phyloP scores from a whole-genome alignment of 2,329 filamentous ascomycete genomes.

The Dichotomopilus funicola region DNA sequence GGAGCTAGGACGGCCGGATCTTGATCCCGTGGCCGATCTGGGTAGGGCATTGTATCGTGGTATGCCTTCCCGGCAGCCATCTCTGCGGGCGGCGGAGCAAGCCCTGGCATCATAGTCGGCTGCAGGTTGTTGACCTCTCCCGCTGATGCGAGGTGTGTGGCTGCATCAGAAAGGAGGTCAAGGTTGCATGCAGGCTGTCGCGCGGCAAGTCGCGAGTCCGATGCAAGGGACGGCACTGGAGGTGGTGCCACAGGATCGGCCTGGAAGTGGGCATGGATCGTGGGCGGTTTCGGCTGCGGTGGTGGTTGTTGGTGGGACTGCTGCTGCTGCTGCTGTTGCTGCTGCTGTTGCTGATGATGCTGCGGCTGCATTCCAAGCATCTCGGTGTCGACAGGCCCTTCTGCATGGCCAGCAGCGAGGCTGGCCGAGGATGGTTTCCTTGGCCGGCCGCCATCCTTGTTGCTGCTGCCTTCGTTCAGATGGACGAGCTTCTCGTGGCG shows the following conservation, averaged over 20 bases:
- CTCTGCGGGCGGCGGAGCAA: slow-evolving; percentile 35
- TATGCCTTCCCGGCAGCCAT: slow-evolving; percentile 44
- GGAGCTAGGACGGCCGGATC: slow-evolving; percentile 38
- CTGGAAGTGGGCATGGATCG: slow-evolving; percentile 34
- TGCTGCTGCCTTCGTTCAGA: slow-evolving; percentile 47
- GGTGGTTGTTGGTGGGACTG: background rate
- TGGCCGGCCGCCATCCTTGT: slow-evolving; percentile 45
- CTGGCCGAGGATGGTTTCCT: slow-evolving; percentile 47
- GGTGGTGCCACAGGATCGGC: slow-evolving; percentile 35
- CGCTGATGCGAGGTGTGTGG: slow-evolving; percentile 45
- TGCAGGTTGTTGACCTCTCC: slow-evolving; percentile 49
- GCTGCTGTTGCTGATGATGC: slow-evolving; percentile 31
- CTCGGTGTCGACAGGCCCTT: slow-evolving; percentile 41
- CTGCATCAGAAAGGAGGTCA: slow-evolving; percentile 54
- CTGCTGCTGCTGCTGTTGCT: slow-evolving; percentile 27
- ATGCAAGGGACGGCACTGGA: slow-evolving; percentile 35
- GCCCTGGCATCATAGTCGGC: slow-evolving; percentile 40
- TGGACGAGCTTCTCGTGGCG: slow-evolving; percentile 60
- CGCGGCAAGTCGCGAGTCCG: slow-evolving; percentile 41
- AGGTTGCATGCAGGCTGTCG: slow-evolving; percentile 48
- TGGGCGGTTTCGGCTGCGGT: slow-evolving; percentile 10
- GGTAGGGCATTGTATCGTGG: slow-evolving; percentile 42
- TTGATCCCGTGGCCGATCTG: slow-evolving; percentile 41
- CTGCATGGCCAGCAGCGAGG: slow-evolving; percentile 39
- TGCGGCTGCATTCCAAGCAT: slow-evolving; percentile 39